These are phyloP conservation scores for Yamadazyma triangularis DNA, from an alignment of 1,139 yeast genomes.

Conservation along the genomic window DNA sequence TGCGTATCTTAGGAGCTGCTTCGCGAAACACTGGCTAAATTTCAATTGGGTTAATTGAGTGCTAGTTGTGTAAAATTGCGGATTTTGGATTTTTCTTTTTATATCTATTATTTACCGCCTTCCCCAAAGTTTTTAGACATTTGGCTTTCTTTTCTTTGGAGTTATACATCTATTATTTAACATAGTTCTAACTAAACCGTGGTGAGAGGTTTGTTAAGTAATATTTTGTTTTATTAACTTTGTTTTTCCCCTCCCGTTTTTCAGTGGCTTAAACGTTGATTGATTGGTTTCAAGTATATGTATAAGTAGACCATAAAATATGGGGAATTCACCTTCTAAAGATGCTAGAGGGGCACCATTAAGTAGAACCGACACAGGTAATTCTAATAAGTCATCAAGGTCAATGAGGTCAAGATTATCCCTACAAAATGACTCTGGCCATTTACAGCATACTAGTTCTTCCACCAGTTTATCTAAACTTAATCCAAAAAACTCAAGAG, in stretches of 20 bases:
- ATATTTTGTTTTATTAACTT: no score
- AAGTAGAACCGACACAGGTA: slow-evolving; percentile 51
- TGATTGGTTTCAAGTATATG: no score
- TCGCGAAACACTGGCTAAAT: no score
- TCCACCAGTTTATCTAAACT: slow-evolving; percentile 10
- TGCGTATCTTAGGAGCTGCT: no score
- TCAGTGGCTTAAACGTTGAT: no score
- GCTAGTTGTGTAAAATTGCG: neutral
- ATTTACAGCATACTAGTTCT: slow-evolving; percentile 7
- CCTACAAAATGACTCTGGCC: neutral
- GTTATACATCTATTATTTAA: no score
- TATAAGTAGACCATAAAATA: slow-evolving; percentile 7
- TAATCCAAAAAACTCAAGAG: slow-evolving; percentile 23
- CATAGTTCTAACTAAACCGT: no score
- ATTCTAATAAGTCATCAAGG: slow-evolving; percentile 46
- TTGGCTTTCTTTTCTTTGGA: neutral
- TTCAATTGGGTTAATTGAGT: no score
- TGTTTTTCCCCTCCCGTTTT: no score
- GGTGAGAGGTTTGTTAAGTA: no score
- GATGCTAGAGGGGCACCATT: slow-evolving; percentile 32
- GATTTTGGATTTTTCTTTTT: neutral
- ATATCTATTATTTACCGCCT: neutral
- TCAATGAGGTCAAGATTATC: slow-evolving; percentile 29
- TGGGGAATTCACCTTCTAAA: slow-evolving; percentile 47
- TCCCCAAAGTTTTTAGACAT: neutral